These are phyloP conservation scores for Cyberlindnera veronae DNA, from an alignment of 805 yeast genomes.

Conservation along the genomic window DNA sequence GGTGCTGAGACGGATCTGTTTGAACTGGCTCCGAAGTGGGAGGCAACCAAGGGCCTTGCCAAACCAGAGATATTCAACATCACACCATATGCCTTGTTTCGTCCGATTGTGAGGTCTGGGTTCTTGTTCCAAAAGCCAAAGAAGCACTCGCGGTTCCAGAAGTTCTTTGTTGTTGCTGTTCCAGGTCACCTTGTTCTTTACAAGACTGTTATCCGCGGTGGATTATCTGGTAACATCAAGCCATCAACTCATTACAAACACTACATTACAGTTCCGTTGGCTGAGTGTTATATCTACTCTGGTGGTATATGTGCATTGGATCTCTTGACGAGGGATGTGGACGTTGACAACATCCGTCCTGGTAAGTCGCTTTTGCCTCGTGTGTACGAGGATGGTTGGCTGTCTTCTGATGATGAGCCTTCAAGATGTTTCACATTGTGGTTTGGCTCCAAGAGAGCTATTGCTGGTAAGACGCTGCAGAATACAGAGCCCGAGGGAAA, in stretches of 20 bases:
- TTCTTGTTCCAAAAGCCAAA: conserved; percentile 63
- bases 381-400: conserved; percentile 79
- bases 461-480: conserved; percentile 27
- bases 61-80: conserved; percentile 53
- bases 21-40: conserved; percentile 48
- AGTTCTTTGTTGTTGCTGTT: conserved; percentile 58
- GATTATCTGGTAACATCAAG: conserved; percentile 41
- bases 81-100: conserved; percentile 54
- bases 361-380: conserved; percentile 64
- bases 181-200: conserved; percentile 68
- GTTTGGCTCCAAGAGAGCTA: conserved; percentile 64
- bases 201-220: conserved; percentile 45
- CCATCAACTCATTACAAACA: conserved; percentile 49
- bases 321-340: conserved; percentile 43
- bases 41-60: conserved; percentile 47
- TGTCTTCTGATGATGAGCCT: conserved; percentile 72
- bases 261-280: conserved; percentile 56
- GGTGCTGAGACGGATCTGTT: conserved; percentile 52
- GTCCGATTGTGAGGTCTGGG: conserved; percentile 63
- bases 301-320: conserved; percentile 60
- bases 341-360: conserved; percentile 43
- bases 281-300: conserved; percentile 71
- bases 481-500: not conserved
- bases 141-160: conserved; percentile 63
- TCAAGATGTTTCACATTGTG: conserved; percentile 78